Evolutionary conservation across 2,329 filamentous ascomycete genomes (phyloP), one percentile per base, ranked within the genome.

Genomic region (Pseudopithomyces chartarum): DNA sequence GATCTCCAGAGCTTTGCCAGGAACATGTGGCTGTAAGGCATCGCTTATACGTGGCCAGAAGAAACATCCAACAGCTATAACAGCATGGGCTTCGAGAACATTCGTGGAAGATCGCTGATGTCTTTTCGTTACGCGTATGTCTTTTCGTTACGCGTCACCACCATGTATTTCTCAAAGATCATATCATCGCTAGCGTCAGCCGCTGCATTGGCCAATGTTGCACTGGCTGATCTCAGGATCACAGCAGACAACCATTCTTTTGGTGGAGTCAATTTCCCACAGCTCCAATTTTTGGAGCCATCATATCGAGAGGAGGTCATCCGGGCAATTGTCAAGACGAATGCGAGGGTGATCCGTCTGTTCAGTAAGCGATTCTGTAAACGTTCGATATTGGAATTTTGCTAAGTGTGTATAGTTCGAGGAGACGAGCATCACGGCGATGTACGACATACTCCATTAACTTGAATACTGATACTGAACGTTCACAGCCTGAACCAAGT

Each of bases 31-130:
- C 62, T 68, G 63, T 64, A 71, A 58, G 8, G 20, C 32, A 55
- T 47, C 61, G 47, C 61, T 64, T 71, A 71, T 63, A 74, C 71
- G 73, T 75, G 71, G 65, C 65, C 71, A 69, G 42, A 66, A 65
- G 57, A 54, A 20, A 46, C 61, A 32, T 34, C 23, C 39, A 26
- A 33, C 33, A 19, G 42, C 62, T 70, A 71, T 70, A 74, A 59
- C 54, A 59, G 19, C 39, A 52, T 57, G 45, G 48, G 46, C 34
- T 59, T 55, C 52, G 57, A 57, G 55, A 56, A 55, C 4, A 42
- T 23, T 55, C 46, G 39, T 53, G 23, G 57, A 52, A 54, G 57
- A 15, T 49, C 40, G 57, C 52, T 56, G 46, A 63, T 26, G 52
- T 42, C 42, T 52, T 54, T 42, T 19, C 12, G 34, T 57, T 48